Evolutionary conservation across 495 filamentous ascomycete species (phyloP).

Genomic region (Trichocladium uniseriatum): DNA sequence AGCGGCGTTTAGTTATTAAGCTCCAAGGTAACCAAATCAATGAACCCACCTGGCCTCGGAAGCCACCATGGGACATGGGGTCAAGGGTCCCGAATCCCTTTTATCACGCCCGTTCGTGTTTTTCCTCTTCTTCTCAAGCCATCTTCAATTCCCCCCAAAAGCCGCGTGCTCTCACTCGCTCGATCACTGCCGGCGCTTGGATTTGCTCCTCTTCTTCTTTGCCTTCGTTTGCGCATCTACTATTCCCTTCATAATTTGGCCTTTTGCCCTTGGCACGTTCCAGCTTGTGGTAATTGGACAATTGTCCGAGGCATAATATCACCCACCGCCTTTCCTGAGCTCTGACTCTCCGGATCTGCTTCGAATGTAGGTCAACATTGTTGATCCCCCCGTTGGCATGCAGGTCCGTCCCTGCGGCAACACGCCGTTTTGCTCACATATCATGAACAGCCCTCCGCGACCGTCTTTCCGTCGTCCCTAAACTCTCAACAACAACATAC

Average conservation of each 20-base stretch:
- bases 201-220: slow-evolving; percentile 8
- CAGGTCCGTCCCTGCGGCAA: slow-evolving; percentile 1
- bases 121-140: slow-evolving; percentile 7
- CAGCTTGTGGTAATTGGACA: slow-evolving; percentile 1
- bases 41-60: slow-evolving; percentile 11
- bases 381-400: slow-evolving; percentile 1
- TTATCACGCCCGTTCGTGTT: slow-evolving; percentile 13
- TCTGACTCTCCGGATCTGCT: neutral
- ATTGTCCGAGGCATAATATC: slow-evolving; percentile 1
- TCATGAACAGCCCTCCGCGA: neutral
- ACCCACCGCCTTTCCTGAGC: slow-evolving; percentile 4
- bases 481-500: neutral
- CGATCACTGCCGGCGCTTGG: slow-evolving; percentile 2
- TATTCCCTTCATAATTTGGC: neutral
- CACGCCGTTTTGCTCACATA: slow-evolving; percentile 4
- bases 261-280: neutral
- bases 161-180: slow-evolving; percentile 25
- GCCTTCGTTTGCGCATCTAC: slow-evolving; percentile 14
- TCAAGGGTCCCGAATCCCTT: slow-evolving; percentile 4
- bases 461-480: neutral
- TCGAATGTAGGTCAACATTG: slow-evolving; percentile 1
- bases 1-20: slow-evolving; percentile 1
- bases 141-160: slow-evolving; percentile 7
- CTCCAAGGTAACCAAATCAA: slow-evolving; percentile 5
- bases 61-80: slow-evolving; percentile 13